These are phyloP conservation scores for Dryadomyces quercus-mongolicae DNA, from an alignment of 2,329 filamentous ascomycete genomes.

Conservation along the genomic window DNA sequence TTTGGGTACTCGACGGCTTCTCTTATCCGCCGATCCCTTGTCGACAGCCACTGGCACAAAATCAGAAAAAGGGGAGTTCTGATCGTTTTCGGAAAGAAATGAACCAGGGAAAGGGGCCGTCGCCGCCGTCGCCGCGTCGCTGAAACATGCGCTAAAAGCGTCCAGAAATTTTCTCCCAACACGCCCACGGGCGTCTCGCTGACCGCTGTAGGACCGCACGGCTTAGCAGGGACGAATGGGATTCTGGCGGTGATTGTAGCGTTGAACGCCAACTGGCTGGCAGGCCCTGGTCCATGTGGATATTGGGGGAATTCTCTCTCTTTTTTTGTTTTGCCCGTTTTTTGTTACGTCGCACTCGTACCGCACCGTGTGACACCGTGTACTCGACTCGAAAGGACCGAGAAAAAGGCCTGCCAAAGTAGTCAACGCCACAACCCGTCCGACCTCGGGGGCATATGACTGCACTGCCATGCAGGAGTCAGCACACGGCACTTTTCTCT, in stretches of 20 bases:
- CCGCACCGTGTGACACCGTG: neutral
- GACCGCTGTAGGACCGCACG: neutral
- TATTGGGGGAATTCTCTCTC: too few species aligned
- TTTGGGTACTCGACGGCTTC: neutral
- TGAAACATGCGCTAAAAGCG: neutral
- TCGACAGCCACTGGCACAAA: too few species aligned
- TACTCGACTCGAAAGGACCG: too few species aligned
- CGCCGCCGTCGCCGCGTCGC: neutral
- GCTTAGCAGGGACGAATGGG: neutral
- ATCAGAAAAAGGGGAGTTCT: neutral
- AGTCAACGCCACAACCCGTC: too few species aligned
- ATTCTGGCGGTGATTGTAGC: neutral
- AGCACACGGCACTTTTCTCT: too few species aligned
- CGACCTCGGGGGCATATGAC: too few species aligned
- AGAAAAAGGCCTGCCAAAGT: too few species aligned
- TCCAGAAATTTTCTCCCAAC: neutral
- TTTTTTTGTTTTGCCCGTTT: neutral
- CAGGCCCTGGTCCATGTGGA: neutral
- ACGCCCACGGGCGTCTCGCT: neutral
- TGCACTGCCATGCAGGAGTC: too few species aligned
- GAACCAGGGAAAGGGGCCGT: neutral
- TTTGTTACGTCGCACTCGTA: neutral
- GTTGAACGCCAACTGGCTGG: neutral
- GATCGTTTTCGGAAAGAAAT: neutral
- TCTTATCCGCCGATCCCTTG: too few species aligned